Conservation (phyloP, 2,329 filamentous ascomycete species). For the Fusarium lateritium region DNA sequence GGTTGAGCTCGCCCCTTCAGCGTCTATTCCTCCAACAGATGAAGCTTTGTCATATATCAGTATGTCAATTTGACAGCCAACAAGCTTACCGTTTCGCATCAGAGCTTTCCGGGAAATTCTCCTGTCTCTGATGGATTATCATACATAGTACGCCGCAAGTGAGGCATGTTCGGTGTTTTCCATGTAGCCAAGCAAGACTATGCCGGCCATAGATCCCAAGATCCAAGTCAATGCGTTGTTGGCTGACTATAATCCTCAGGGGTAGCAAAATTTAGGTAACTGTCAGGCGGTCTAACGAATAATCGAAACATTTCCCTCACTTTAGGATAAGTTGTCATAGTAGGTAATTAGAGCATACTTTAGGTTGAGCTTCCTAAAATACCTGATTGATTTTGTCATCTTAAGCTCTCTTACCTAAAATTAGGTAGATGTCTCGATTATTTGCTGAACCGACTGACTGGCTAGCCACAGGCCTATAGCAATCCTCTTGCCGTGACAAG, state of each 20-base stretch:
- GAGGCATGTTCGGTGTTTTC: too few relatives aligned
- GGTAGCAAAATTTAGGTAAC: not conserved
- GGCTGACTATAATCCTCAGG: not conserved
- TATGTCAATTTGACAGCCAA: constrained; percentile 4
- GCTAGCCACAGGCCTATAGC: not conserved
- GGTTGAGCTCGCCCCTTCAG: too few relatives aligned
- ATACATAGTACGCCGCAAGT: constrained; percentile 1
- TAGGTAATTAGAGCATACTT: too few relatives aligned
- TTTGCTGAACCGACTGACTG: too few relatives aligned
- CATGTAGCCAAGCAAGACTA: constrained; percentile 4
- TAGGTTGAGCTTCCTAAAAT: too few relatives aligned
- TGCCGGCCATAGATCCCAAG: constrained; percentile 3
- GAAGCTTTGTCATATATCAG: not conserved
- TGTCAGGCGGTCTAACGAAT: too few relatives aligned
- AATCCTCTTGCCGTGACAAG: not conserved
- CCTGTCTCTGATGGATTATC: constrained; percentile 2
- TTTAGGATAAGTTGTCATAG: too few relatives aligned
- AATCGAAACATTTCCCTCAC: too few relatives aligned
- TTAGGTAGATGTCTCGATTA: too few relatives aligned
- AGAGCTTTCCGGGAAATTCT: constrained; percentile 4
- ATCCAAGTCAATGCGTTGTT: not conserved
- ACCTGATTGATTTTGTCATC: too few relatives aligned
- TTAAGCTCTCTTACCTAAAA: too few relatives aligned
- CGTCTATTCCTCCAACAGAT: not conserved
- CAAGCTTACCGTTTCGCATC: not conserved